Conservation (phyloP, 1,284 basidiomycete species). For the Apiotrichum laibachii region DNA sequence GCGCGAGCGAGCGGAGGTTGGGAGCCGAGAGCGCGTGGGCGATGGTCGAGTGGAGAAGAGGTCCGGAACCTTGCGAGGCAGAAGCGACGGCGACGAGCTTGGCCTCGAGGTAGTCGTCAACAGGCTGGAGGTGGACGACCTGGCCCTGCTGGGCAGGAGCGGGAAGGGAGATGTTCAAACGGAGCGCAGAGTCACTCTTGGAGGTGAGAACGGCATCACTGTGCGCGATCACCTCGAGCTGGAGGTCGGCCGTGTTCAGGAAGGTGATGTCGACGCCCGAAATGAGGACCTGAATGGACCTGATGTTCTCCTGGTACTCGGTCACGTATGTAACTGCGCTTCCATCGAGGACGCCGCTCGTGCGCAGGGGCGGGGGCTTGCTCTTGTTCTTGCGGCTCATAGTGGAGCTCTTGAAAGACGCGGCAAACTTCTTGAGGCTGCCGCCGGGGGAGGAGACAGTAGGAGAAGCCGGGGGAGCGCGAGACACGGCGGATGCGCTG, state of each 20-base stretch:
- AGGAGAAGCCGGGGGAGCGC: not conserved
- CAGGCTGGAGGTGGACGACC: constrained; percentile 58
- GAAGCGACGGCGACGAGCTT: constrained; percentile 57
- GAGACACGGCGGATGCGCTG: not conserved
- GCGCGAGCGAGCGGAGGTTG: constrained; percentile 36
- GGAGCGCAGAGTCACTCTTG: constrained; percentile 59
- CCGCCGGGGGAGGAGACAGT: not conserved
- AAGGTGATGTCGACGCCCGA: constrained; percentile 32
- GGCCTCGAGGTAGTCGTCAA: constrained; percentile 61
- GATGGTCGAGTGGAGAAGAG: constrained; percentile 30
- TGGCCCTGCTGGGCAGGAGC: constrained; percentile 61
- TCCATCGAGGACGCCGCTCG: constrained; percentile 2
- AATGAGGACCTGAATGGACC: constrained; percentile 66
- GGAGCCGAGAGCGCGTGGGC: constrained; percentile 39
- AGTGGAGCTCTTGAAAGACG: not conserved
- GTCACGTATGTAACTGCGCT: constrained; percentile 60
- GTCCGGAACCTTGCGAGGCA: constrained; percentile 41
- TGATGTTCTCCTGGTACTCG: constrained; percentile 77
- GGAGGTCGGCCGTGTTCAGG: constrained; percentile 32
- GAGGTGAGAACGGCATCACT: constrained; percentile 61
- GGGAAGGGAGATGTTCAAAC: constrained; percentile 65
- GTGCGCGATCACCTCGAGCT: constrained; percentile 48
- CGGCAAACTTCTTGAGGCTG: constrained; percentile 2
- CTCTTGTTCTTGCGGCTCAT: constrained; percentile 1
- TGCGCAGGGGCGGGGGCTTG: constrained; percentile 1